phyloP scores from a whole-genome alignment of 495 filamentous ascomycete species.

The Daldinia loculata region DNA sequence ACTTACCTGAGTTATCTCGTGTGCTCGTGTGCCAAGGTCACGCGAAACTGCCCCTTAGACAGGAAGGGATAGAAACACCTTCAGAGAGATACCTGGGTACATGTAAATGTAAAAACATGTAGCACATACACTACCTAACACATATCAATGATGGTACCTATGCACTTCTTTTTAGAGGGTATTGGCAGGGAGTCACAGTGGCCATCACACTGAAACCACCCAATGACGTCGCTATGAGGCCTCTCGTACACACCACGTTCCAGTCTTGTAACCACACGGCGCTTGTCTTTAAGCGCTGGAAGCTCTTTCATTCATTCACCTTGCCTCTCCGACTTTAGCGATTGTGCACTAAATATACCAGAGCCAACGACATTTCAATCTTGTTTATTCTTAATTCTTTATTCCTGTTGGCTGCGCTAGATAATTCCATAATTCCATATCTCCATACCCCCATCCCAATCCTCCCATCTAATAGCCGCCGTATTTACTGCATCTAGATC shows the following conservation, averaged over 20 bases:
- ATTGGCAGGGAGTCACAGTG: constrained; percentile 16
- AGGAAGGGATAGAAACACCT: not conserved
- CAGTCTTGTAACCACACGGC: constrained; percentile 40
- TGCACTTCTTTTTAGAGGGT: not conserved
- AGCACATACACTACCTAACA: not conserved
- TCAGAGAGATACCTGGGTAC: not conserved
- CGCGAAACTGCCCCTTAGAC: constrained; percentile 13
- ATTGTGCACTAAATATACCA: constrained; percentile 28
- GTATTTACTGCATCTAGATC: constrained; percentile 4
- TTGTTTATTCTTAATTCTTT: constrained; percentile 14
- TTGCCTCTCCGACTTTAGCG: constrained; percentile 1
- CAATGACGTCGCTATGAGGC: constrained; percentile 43
- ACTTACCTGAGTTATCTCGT: not conserved
- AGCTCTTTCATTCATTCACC: constrained; percentile 18
- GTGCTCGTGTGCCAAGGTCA: not conserved
- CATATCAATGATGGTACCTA: too few relatives aligned
- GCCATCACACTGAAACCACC: constrained; percentile 28
- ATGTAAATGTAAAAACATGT: constrained; percentile 12
- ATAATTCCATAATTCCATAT: not conserved
- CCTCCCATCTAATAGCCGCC: constrained; percentile 13
- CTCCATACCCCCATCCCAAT: constrained; percentile 1
- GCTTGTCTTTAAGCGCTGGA: constrained; percentile 40
- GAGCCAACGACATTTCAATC: not conserved
- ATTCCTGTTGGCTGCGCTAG: constrained; percentile 28
- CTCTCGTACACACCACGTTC: constrained; percentile 29